Conservation (phyloP, 352 stramenopile genomes). For the Pythium brassicae region DNA sequence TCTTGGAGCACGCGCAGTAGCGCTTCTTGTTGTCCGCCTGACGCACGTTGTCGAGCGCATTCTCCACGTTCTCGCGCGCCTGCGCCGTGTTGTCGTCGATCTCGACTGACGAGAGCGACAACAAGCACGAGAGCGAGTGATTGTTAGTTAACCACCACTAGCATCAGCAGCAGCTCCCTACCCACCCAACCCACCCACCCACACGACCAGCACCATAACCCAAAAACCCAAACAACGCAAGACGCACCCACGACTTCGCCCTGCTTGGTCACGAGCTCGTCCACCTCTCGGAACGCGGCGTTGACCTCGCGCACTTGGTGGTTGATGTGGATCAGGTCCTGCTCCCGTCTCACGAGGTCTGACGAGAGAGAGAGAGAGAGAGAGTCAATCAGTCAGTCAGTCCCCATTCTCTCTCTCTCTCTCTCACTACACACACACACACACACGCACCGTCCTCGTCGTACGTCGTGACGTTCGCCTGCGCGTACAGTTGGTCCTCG, state of each 20-base stretch:
- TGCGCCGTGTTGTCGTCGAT: conserved; percentile 53
- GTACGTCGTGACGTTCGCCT: conserved; percentile 57
- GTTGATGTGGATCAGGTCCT: conserved; percentile 74
- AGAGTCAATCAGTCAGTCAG: background rate
- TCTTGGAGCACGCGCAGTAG: conserved; percentile 58
- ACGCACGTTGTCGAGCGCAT: conserved; percentile 47
- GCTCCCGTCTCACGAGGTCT: conserved; percentile 56
- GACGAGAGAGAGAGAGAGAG: conserved; percentile 8
- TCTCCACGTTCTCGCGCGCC: conserved; percentile 45
- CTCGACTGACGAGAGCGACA: too few species aligned
- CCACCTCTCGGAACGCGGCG: conserved; percentile 58
- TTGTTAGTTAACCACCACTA: background rate
- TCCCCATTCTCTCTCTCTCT: background rate
- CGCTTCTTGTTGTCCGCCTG: conserved; percentile 42
- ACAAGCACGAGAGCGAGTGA: too few species aligned
- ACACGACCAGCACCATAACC: too few species aligned
- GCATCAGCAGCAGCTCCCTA: conserved; percentile 6
- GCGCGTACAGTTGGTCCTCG: conserved; percentile 64
- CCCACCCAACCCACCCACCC: too few species aligned
- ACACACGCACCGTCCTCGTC: conserved; percentile 48
- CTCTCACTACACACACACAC: background rate
- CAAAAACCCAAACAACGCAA: too few species aligned
- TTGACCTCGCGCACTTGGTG: conserved; percentile 67
- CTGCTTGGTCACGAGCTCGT: conserved; percentile 57
- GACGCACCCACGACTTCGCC: conserved; percentile 58